Base-by-base conservation (phyloP, 352 stramenopile species). In the Pythium volutum region DNA sequence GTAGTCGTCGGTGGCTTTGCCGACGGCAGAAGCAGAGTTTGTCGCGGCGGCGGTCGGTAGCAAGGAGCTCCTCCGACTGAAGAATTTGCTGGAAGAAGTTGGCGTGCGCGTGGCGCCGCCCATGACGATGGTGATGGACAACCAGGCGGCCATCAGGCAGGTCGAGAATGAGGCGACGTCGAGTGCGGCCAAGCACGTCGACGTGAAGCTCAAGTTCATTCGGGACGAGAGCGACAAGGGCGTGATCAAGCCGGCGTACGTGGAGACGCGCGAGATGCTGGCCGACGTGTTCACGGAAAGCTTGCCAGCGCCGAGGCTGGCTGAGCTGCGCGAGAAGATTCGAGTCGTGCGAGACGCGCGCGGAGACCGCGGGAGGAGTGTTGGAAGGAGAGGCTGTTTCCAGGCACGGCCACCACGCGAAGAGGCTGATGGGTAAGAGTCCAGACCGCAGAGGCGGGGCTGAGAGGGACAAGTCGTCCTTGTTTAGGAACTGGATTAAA, bases 111-210 rank as follows among this genome's bases (percentile, higher is more conserved):
- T 67, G 26, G 12, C 20, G 15, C 33, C 57, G 22, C 62, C 62
- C 2, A 46, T 69, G 31, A 26, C 10, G 7, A 59, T 69, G 54
- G 12, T 59, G 5, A 59, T 69, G 15, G 62, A 69, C 46, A 69
- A 64, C 38, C 62, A 69, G 20, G 51, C 53, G 9, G 55, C 62
- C 1, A 59, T 69, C 9, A 52, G 53, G 23, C 62, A 69, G n/a
- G 15, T 59, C n/a, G 54, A 57, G 12, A 63, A 69, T 27, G 62
- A 69, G 47, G 34, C 49, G 26, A 59, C 14, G 10, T 59, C 47
- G 33, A 51, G 29, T 3, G 2, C 16, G 26, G 12, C 15, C 5
- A 69, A 69, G 62, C 62, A 69, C 23, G 52, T 69, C 12, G 54
- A 69, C 23, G 34, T 69, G 4, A 33, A 42, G 34, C 23, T 64